Evolutionary conservation across 805 yeast genomes (phyloP), one percentile per base, ranked within the genome.

Genomic region (Brettanomyces custersianus): DNA sequence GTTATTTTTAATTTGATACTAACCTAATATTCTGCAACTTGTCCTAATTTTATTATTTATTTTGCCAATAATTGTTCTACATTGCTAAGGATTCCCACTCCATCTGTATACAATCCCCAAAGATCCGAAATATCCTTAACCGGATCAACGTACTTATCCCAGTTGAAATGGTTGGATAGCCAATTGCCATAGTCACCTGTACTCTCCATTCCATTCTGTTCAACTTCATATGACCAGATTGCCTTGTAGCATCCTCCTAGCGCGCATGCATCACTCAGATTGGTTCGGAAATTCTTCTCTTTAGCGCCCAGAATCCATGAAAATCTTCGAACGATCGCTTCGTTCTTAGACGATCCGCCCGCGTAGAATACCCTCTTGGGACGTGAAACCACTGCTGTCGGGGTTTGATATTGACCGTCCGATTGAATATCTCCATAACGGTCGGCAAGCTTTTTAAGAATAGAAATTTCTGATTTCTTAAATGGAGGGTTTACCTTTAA

Each of bases 191-290:
- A 72, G 24, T 15, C 17, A 6, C 17, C 26, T 13, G 4, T 52
- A 47, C 5, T 38, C 34, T 4, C 40, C 15, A 2, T 43, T 45
- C 2, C 43, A 45, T 5, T 48, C 43, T 38, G 23, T 41, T 63
- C 68, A 38, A 59, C 59, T 36, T 51, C 43, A 39, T 54, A 58
- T 26, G 84, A 72, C 94, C 94, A 86, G 33, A 78, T 63, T 1
- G 95, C 90, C 52, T 83, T 81, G 59, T 70, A 83, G 29, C 94
- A 90, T 4, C 95, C 95, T 19, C 96, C 96, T 24, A 84, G 57
- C 0, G 95, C 96, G 66, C 96, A 87, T 1, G 95, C 92, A 58
- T 87, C 87, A 6, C 90, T 76, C 32, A 84, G 72, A 48, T 83
- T 87, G 26, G 81, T 77, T 40, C 74, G 72, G 53, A 59, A 83